Base-by-base conservation (phyloP, 768 basidiomycete genomes). In the Cystofilobasidium ferigula region DNA sequence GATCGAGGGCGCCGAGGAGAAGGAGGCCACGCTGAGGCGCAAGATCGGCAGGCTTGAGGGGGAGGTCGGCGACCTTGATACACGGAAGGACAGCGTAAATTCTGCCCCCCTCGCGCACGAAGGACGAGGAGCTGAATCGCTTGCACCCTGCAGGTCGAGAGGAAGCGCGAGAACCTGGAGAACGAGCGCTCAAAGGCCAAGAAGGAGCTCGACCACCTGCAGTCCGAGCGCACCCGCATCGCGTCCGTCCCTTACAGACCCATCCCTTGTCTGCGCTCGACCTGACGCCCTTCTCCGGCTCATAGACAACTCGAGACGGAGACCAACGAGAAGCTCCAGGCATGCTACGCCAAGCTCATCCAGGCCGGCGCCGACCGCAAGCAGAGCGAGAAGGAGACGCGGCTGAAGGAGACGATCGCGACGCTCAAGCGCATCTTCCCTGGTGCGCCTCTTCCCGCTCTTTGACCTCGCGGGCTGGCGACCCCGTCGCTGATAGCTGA, bases 401-500 rank as follows among this genome's bases (percentile, higher is more conserved):
- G 81, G 73, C 78, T 94, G 64, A 94, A 91, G 74, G 93, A 98
- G 74, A 89, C 86, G 0, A 78, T 98, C 34, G 78, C 83, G 0
- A 88, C 81, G 71, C 76, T 99, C 65, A 91, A 93, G 72, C 81
- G 89, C 0, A 84, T 94, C 43, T 98, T 97, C 78, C 88, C 90
- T 48, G 90, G 89, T 86, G 57, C 40, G 67, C 28, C 20, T 36
- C 57, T 32, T 38, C 14, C 7, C 30, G 26, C 10, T 26, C 28
- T 30, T 8, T 30, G 34, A 9, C n/a, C 56, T 57, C 16, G 3
- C 26, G 3, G 20, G 26, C 6, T 57, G 3, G 35, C 36, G 35
- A 4, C 35, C 3, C 42, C n/a, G n/a, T 30, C 9, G 56, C 8
- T n/a, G 35, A 6, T 51, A 13, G 43, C 61, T 35, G 48, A 43